Evolutionary conservation across 164 flowering plant genomes (phyloP).

Genomic region (Aristolochia californica): DNA sequence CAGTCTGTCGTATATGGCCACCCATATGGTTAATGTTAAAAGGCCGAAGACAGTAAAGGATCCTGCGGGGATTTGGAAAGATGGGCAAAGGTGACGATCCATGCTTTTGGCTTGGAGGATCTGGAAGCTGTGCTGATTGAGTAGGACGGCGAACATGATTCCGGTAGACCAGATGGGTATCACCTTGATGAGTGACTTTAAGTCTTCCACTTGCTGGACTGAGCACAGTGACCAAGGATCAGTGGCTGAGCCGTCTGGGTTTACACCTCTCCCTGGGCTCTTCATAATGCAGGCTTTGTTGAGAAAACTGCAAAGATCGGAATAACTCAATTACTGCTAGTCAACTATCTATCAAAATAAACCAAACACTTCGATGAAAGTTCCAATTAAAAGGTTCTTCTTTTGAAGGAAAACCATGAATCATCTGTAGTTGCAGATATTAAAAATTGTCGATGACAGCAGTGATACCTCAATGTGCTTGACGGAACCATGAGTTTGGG

Average conservation of each 20-base stretch:
- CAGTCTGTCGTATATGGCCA: constrained; percentile 38
- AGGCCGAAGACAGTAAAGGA: constrained; percentile 30
- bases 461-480: constrained; percentile 32
- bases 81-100: constrained; percentile 38
- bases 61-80: constrained; percentile 46
- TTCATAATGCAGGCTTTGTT: constrained; percentile 37
- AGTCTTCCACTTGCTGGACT: constrained; percentile 33
- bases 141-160: constrained; percentile 18
- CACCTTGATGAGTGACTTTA: constrained; percentile 32
- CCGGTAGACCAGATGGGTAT: constrained; percentile 43
- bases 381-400: too few species aligned
- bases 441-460: neutral
- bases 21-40: constrained; percentile 23
- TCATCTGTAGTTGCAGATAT: neutral
- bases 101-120: constrained; percentile 37
- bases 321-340: too few species aligned
- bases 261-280: constrained; percentile 19
- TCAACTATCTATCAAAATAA: too few species aligned
- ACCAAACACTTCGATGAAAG: too few species aligned
- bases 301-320: constrained; percentile 22
- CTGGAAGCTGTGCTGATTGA: constrained; percentile 22
- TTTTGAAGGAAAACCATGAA: too few species aligned
- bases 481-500: constrained; percentile 25
- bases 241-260: constrained; percentile 23
- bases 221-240: constrained; percentile 40